Conservation (phyloP, 805 yeast genomes). For the Metschnikowia matae region DNA sequence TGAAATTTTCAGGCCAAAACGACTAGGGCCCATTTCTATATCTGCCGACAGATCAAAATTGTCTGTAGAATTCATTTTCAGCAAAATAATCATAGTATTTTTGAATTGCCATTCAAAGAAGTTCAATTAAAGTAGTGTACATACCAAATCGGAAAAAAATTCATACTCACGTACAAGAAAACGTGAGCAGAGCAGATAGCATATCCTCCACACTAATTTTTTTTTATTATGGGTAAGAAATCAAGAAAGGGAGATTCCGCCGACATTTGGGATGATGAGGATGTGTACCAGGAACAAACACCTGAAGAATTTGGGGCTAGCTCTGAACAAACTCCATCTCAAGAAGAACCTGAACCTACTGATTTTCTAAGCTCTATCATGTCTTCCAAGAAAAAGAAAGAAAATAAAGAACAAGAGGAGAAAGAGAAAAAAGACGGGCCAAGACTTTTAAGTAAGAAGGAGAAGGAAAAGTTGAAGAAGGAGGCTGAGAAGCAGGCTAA, state of each 20-base stretch:
- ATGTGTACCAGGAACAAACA: constrained; percentile 38
- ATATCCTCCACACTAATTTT: background rate
- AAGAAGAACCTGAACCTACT: constrained; percentile 9
- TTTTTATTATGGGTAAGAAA: constrained; percentile 39
- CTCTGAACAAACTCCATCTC: constrained; percentile 10
- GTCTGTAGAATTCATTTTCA: no score
- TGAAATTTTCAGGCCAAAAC: background rate
- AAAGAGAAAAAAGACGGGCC: constrained; percentile 54
- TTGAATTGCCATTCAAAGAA: background rate
- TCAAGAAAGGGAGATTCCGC: constrained; percentile 52
- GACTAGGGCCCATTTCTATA: no score
- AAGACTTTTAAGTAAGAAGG: constrained; percentile 84
- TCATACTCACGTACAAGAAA: background rate
- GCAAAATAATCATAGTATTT: background rate
- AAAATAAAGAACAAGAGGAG: constrained; percentile 60
- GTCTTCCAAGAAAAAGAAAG: constrained; percentile 73
- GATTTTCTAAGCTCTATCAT: constrained; percentile 84
- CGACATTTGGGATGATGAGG: constrained; percentile 81
- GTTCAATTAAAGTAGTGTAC: constrained; percentile 2
- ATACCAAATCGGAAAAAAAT: constrained; percentile 9
- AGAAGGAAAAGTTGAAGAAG: constrained; percentile 91
- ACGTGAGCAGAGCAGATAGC: background rate
- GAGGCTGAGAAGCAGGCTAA: constrained; percentile 86
- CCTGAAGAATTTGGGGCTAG: constrained; percentile 32
- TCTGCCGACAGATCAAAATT: background rate